Conservation (phyloP, 345 rosid species). For the Psidium guajava region DNA sequence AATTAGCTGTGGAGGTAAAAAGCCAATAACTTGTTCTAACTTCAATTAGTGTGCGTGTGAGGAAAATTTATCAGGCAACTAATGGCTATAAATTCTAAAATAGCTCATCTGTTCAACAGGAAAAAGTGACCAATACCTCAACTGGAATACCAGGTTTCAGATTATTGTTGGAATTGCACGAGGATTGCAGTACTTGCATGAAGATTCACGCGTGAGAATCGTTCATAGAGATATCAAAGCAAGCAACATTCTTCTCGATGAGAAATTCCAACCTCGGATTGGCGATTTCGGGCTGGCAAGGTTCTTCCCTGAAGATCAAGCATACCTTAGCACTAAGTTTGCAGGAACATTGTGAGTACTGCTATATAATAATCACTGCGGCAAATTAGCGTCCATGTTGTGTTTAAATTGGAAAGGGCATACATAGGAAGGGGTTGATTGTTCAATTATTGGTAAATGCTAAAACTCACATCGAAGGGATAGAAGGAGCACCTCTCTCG, state of each 20-base stretch:
- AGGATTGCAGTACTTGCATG: conserved; percentile 58
- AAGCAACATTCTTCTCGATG: conserved; percentile 69
- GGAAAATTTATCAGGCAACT: background rate
- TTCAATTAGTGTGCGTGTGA: background rate
- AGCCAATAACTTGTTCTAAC: background rate
- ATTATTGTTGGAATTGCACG: conserved; percentile 53
- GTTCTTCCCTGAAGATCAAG: conserved; percentile 67
- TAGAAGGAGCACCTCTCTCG: background rate
- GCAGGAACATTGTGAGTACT: conserved; percentile 64
- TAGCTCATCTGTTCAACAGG: conserved; percentile 17
- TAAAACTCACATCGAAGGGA: background rate
- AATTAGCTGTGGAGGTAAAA: background rate
- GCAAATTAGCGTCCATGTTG: background rate
- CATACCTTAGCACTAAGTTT: conserved; percentile 52
- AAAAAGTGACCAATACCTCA: conserved; percentile 19
- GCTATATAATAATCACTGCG: background rate
- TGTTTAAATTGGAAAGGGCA: background rate
- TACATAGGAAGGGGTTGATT: background rate
- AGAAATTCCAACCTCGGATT: conserved; percentile 47
- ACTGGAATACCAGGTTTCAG: conserved; percentile 43
- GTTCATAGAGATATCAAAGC: conserved; percentile 70
- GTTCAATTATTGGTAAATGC: background rate
- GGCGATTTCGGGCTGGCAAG: conserved; percentile 73
- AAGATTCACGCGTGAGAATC: conserved; percentile 51
- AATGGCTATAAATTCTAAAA: background rate